A percentile compares a stretch with the other conserved stretches of the same genome.
Conservation (phyloP, 2,329 filamentous ascomycete species). For the Epicoccum sorghinum region DNA sequence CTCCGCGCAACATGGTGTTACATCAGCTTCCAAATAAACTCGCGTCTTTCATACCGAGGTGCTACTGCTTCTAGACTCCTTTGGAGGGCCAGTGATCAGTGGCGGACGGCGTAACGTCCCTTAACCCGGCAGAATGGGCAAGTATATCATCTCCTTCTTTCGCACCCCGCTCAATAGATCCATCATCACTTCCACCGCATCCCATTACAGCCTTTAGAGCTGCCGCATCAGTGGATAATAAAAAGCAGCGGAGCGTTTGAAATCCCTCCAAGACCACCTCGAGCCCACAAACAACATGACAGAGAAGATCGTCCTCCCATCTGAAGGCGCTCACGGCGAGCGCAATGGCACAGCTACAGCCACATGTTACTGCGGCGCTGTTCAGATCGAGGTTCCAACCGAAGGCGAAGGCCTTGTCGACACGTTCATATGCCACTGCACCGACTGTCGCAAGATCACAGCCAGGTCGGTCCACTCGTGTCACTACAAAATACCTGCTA, state of each 20-base stretch:
- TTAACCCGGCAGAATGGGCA: slow-evolving; percentile 10
- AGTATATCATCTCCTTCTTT: slow-evolving; percentile 4
- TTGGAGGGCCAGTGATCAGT: background rate
- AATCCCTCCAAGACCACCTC: slow-evolving; percentile 14
- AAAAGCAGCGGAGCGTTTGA: background rate
- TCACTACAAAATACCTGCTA: background rate
- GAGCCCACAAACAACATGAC: slow-evolving; percentile 2
- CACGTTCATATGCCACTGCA: slow-evolving; percentile 66
- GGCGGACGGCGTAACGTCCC: background rate
- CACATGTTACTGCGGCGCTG: slow-evolving; percentile 40
- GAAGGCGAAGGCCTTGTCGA: slow-evolving; percentile 54
- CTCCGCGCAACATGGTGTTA: background rate
- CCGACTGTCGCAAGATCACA: slow-evolving; percentile 57
- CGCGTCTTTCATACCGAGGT: background rate
- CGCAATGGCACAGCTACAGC: slow-evolving; percentile 34
- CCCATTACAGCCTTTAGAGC: background rate
- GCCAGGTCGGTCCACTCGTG: slow-evolving; percentile 5
- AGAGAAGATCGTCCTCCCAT: slow-evolving; percentile 5
- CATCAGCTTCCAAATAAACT: background rate
- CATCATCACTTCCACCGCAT: background rate
- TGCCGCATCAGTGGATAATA: background rate
- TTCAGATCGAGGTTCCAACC: slow-evolving; percentile 50
- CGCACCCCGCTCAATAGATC: background rate
- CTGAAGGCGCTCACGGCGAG: slow-evolving; percentile 11
- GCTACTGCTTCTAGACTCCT: slow-evolving; percentile 1